Conservation (phyloP, 495 filamentous ascomycete species). For the Penicillium coffeae region DNA sequence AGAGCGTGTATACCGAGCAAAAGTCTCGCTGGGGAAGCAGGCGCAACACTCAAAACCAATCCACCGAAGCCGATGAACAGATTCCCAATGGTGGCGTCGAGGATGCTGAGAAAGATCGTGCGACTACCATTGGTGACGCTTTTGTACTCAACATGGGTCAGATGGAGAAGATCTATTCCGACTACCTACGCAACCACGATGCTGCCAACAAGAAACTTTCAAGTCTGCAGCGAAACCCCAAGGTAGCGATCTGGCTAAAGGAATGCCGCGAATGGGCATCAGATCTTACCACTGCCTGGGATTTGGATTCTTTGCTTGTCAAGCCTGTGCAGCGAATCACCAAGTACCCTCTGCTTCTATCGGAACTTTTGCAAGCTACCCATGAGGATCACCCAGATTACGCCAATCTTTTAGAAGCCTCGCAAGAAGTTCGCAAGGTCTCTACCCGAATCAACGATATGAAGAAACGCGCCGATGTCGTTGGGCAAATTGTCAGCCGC, state of each 20-base stretch:
- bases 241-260: slow-evolving; percentile 83
- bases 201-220: slow-evolving; percentile 74
- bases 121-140: slow-evolving; percentile 72
- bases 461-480: slow-evolving; percentile 85
- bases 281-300: slow-evolving; percentile 89
- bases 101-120: slow-evolving; percentile 68
- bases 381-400: slow-evolving; percentile 79
- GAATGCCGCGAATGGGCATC: slow-evolving; percentile 85
- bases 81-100: slow-evolving; percentile 36
- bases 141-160: slow-evolving; percentile 68
- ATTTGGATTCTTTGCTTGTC: slow-evolving; percentile 86
- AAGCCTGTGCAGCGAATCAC: slow-evolving; percentile 91
- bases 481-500: slow-evolving; percentile 78
- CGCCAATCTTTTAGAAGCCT: slow-evolving; percentile 57
- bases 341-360: slow-evolving; percentile 85
- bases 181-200: slow-evolving; percentile 83
- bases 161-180: slow-evolving; percentile 82
- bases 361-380: slow-evolving; percentile 72
- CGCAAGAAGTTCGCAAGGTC: slow-evolving; percentile 61
- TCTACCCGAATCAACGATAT: slow-evolving; percentile 85
- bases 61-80: slow-evolving; percentile 13
- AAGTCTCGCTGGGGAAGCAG: slow-evolving; percentile 56
- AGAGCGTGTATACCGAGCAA: slow-evolving; percentile 65
- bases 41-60: slow-evolving; percentile 41
- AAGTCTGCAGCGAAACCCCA: slow-evolving; percentile 64